Percentiles rank a stretch among this genome's conserved stretches.
Evolutionary conservation across 176 grass and related monocot species (phyloP).

Genomic region (Pontederia crassipes): DNA sequence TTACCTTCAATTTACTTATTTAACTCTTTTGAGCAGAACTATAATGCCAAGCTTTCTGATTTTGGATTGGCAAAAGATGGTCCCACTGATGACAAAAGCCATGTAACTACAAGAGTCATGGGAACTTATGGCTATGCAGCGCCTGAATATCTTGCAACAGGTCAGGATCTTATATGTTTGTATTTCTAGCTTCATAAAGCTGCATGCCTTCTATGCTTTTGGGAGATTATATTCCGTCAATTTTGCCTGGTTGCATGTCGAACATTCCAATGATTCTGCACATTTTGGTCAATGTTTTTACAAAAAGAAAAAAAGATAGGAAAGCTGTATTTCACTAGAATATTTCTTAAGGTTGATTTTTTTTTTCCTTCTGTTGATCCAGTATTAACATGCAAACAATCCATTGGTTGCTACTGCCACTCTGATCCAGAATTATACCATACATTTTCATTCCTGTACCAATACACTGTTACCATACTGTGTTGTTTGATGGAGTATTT

Average conservation of each 20-base stretch:
- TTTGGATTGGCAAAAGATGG: slow-evolving; percentile 84
- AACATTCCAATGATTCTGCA: no score
- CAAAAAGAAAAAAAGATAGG: no score
- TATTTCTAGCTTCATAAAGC: slow-evolving; percentile 12
- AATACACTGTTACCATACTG: no score
- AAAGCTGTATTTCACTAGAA: no score
- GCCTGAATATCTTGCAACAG: slow-evolving; percentile 78
- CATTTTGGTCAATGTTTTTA: no score
- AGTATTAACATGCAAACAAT: no score
- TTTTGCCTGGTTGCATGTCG: background rate
- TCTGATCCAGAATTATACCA: no score
- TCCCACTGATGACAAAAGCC: slow-evolving; percentile 70
- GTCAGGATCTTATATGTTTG: slow-evolving; percentile 13
- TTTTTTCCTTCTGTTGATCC: no score
- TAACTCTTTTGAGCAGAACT: slow-evolving; percentile 27
- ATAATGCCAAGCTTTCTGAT: slow-evolving; percentile 74
- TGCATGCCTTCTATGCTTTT: background rate
- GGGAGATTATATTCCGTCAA: background rate
- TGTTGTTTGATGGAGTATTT: no score
- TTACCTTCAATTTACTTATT: background rate
- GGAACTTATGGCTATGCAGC: slow-evolving; percentile 83
- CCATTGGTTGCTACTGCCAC: no score
- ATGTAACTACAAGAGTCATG: slow-evolving; percentile 85
- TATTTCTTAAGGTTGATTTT: no score
- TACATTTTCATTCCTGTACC: no score